These are phyloP conservation scores for Yarrowia alimentaria DNA, from an alignment of 805 yeast species.

Conservation along the genomic window DNA sequence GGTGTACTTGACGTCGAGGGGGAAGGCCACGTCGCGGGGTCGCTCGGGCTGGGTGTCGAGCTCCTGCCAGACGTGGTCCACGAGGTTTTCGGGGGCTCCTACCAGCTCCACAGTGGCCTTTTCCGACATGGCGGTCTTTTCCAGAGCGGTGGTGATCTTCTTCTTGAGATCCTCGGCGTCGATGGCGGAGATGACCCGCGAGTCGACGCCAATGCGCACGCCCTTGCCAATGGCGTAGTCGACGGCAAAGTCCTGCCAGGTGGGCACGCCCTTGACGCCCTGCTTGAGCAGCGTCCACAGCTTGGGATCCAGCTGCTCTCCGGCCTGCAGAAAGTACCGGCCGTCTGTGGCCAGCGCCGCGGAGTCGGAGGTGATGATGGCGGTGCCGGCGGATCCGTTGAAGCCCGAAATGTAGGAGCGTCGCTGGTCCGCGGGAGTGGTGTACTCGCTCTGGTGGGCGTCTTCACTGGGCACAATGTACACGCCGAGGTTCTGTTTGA, in stretches of 20 bases:
- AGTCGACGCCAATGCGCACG: conserved; percentile 76
- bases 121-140: conserved; percentile 34
- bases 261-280: conserved; percentile 64
- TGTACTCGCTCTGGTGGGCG: conserved; percentile 91
- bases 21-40: conserved; percentile 49
- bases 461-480: conserved; percentile 86
- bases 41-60: conserved; percentile 62
- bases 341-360: conserved; percentile 93
- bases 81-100: conserved; percentile 60
- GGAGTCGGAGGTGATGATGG: conserved; percentile 66
- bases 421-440: conserved; percentile 75
- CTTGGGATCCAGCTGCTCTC: conserved; percentile 63
- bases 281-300: conserved; percentile 81
- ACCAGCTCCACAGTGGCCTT: conserved; percentile 38
- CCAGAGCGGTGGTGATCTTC: conserved; percentile 36
- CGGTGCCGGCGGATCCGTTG: conserved; percentile 91
- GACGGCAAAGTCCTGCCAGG: conserved; percentile 80
- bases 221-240: conserved; percentile 51
- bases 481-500: conserved; percentile 58
- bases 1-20: conserved; percentile 53
- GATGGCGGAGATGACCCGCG: conserved; percentile 60
- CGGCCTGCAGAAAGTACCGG: conserved; percentile 89
- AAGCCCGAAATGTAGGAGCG: conserved; percentile 79
- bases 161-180: conserved; percentile 38
- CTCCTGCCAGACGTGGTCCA: conserved; percentile 67